A percentile compares a stretch with the other conserved stretches of the same genome.
Evolutionary conservation across 176 grass and related monocot genomes (phyloP).

Genomic region (Rhynchospora pubera): DNA sequence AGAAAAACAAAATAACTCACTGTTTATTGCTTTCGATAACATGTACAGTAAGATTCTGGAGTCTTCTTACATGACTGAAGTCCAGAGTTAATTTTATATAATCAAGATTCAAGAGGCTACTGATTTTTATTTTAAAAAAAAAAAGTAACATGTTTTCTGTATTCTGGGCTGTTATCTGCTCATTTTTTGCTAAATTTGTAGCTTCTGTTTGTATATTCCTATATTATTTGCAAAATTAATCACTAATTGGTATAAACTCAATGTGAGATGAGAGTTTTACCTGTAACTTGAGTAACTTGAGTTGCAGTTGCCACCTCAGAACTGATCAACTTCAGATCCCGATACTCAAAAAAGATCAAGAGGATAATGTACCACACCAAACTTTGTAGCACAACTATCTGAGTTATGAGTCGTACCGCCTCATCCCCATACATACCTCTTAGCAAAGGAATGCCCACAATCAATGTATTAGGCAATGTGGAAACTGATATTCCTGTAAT

Average conservation of each 20-base stretch:
- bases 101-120: background rate
- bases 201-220: background rate
- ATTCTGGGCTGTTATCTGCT: background rate
- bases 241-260: background rate
- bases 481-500: slow-evolving; percentile 84
- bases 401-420: slow-evolving; percentile 61
- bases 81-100: background rate
- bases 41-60: background rate
- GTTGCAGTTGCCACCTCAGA: slow-evolving; percentile 29
- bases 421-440: slow-evolving; percentile 90
- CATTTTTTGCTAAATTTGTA: background rate
- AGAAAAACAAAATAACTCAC: slow-evolving; percentile 14
- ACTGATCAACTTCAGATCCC: slow-evolving; percentile 38
- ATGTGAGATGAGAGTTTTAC: slow-evolving; percentile 39
- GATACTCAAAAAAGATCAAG: slow-evolving; percentile 61
- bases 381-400: slow-evolving; percentile 94
- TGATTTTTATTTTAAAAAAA: background rate
- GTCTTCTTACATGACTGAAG: background rate
- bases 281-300: slow-evolving; percentile 42
- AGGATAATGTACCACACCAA: slow-evolving; percentile 79
- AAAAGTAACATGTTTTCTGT: background rate
- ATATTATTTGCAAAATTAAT: background rate
- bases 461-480: slow-evolving; percentile 82
- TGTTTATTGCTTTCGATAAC: background rate
- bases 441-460: slow-evolving; percentile 84